Evolutionary conservation across 345 rosid genomes (phyloP).

Genomic region (Rhizophora apiculata): DNA sequence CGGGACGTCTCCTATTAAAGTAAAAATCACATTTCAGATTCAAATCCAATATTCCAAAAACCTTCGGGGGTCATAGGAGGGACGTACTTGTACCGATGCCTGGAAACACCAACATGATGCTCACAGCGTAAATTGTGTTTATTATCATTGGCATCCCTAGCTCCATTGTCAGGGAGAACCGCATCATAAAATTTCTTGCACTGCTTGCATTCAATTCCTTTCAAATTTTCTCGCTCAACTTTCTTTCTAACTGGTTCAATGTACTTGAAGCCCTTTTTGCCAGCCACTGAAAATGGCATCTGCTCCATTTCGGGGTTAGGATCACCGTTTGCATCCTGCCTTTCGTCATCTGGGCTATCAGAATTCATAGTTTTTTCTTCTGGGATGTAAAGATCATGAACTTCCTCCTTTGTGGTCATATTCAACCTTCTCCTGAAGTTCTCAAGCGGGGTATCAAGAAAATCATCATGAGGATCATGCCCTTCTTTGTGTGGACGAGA

Average conservation of each 20-base stretch:
- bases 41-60: conserved; percentile 95
- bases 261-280: conserved; percentile 58
- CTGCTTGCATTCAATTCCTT: conserved; percentile 82
- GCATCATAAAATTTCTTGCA: conserved; percentile 96
- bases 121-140: conserved; percentile 55
- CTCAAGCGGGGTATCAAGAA: conserved; percentile 78
- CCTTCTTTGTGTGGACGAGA: conserved; percentile 52
- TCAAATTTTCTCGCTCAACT: conserved; percentile 63
- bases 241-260: conserved; percentile 78
- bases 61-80: conserved; percentile 96
- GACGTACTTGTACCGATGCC: conserved; percentile 79
- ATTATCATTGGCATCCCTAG: conserved; percentile 25
- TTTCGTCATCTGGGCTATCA: conserved; percentile 62
- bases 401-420: conserved; percentile 35
- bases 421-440: conserved; percentile 47
- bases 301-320: conserved; percentile 36
- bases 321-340: conserved; percentile 58
- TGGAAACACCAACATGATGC: conserved; percentile 88
- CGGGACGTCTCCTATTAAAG: background rate
- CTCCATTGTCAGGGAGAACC: conserved; percentile 56
- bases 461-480: conserved; percentile 81
- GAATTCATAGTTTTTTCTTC: conserved; percentile 24
- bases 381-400: conserved; percentile 8
- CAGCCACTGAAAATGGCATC: conserved; percentile 33
- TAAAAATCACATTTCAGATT: conserved; percentile 69